Conservation (phyloP, 257 asterid species). For the Scutellaria baicalensis region DNA sequence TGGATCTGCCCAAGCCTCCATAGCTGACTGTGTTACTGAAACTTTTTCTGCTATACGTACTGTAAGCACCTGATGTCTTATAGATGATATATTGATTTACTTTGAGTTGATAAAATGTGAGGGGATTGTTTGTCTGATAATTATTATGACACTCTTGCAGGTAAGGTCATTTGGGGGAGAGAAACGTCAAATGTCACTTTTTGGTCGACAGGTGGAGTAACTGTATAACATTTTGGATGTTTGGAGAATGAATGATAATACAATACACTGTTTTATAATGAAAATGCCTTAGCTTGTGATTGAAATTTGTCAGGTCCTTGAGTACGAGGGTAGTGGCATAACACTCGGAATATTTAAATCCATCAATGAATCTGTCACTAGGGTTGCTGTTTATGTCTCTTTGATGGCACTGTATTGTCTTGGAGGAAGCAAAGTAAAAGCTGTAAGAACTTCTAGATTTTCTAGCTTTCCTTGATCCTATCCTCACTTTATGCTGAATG, state of each 20-base stretch:
- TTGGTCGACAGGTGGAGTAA: constrained; percentile 60
- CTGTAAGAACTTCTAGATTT: constrained; percentile 53
- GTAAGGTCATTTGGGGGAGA: constrained; percentile 97
- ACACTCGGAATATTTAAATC: constrained; percentile 84
- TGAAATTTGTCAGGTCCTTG: constrained; percentile 57
- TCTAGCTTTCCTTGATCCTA: neutral
- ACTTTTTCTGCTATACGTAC: constrained; percentile 93
- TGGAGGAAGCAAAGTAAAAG: constrained; percentile 98
- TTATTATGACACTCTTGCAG: constrained; percentile 31
- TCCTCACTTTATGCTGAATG: neutral
- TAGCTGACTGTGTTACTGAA: constrained; percentile 85
- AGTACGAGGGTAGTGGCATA: constrained; percentile 73
- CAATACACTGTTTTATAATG: neutral
- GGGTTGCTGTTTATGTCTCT: constrained; percentile 90
- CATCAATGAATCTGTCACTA: constrained; percentile 83
- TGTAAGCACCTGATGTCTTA: constrained; percentile 39
- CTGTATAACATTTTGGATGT: neutral
- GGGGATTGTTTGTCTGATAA: constrained; percentile 7
- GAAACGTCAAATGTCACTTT: constrained; percentile 85
- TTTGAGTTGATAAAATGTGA: constrained; percentile 1
- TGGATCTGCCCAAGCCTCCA: constrained; percentile 84
- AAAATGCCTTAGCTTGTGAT: constrained; percentile 6
- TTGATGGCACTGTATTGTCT: constrained; percentile 84
- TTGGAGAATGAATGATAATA: neutral
- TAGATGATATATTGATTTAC: neutral